These are phyloP conservation scores for Astragalus membranaceus DNA, from an alignment of 306 rosid genomes.

Conservation along the genomic window DNA sequence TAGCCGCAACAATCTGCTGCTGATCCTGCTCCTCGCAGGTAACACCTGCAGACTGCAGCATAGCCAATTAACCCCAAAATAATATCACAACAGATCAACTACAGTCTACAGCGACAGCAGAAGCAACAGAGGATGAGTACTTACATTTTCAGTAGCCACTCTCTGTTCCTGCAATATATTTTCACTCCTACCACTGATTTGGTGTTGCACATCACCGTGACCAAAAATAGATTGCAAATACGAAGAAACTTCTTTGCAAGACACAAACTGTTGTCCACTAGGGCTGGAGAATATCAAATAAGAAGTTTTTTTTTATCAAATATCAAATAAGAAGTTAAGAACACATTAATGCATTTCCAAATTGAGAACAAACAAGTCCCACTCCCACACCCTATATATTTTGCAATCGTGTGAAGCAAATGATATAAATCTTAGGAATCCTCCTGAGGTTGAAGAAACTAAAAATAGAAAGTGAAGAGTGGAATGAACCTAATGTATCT, in stretches of 20 bases:
- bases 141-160: constrained; percentile 34
- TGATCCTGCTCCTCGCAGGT: constrained; percentile 31
- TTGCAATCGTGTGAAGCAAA: not conserved
- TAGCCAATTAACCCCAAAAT: constrained; percentile 25
- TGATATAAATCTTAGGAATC: not conserved
- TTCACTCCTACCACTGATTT: constrained; percentile 29
- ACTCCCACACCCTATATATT: not conserved
- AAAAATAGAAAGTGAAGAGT: not conserved
- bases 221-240: constrained; percentile 47
- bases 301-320: too few species aligned
- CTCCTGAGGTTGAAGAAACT: too few species aligned
- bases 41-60: constrained; percentile 47
- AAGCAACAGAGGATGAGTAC: constrained; percentile 6
- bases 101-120: not conserved
- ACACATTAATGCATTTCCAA: not conserved
- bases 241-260: constrained; percentile 68
- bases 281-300: constrained; percentile 56
- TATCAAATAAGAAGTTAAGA: too few species aligned
- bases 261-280: constrained; percentile 65
- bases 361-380: not conserved
- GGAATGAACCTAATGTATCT: constrained; percentile 60
- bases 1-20: constrained; percentile 28
- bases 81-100: not conserved
- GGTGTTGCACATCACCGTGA: constrained; percentile 21
- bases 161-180: constrained; percentile 27